These are phyloP conservation scores for Psilocybe sp. DNA, from an alignment of 768 basidiomycete species.

Conservation along the genomic window DNA sequence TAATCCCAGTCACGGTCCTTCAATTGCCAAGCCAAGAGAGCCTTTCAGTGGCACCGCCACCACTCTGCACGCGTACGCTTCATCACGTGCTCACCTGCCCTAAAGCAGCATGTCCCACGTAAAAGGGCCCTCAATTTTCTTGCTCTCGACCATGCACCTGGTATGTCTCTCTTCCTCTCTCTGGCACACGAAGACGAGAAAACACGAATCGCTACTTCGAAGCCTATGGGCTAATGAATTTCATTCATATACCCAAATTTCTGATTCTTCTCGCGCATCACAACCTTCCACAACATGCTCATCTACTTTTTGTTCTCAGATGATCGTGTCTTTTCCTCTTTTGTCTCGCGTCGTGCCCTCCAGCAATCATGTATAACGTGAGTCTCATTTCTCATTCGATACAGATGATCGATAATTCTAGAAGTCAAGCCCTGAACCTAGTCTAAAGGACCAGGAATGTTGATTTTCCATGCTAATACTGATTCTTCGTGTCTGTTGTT, in stretches of 20 bases:
- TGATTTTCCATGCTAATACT: conserved; percentile 92
- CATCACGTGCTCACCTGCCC: conserved; percentile 28
- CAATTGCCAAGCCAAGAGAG: neutral
- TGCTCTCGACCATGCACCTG: neutral
- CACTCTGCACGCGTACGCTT: neutral
- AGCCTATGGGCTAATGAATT: conserved; percentile 65
- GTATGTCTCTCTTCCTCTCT: conserved; percentile 11
- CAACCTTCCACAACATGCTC: neutral
- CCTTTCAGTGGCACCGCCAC: too few species aligned
- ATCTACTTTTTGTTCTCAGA: conserved; percentile 4
- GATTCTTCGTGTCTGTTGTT: conserved; percentile 29
- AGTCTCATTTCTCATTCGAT: conserved; percentile 18
- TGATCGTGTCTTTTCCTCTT: conserved; percentile 2
- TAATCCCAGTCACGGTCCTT: conserved; percentile 1
- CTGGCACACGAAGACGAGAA: conserved; percentile 54
- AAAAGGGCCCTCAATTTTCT: conserved; percentile 10
- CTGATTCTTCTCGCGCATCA: conserved; percentile 45
- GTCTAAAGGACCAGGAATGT: conserved; percentile 73
- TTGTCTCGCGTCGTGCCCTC: conserved; percentile 6
- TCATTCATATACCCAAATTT: conserved; percentile 89
- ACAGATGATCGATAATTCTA: conserved; percentile 67
- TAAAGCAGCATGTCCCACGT: conserved; percentile 21
- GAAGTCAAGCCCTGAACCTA: conserved; percentile 88
- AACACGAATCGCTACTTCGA: conserved; percentile 88
- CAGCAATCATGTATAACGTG: conserved; percentile 15